Base-by-base conservation (phyloP, 2,329 filamentous ascomycete species). In the Ambrosiella cleistominuta region DNA sequence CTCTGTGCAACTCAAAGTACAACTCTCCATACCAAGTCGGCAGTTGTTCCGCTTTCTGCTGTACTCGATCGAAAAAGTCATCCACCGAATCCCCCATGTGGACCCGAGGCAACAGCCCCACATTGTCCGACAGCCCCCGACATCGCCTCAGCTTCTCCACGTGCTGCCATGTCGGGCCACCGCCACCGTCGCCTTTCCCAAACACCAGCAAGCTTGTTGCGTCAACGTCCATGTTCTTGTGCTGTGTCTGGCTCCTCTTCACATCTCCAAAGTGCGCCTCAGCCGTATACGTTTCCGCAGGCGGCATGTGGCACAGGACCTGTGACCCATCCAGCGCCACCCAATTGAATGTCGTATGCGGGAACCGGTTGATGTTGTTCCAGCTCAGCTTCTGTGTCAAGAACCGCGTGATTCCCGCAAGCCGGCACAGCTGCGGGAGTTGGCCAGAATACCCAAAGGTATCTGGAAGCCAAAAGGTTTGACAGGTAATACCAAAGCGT, bases 301-400 rank as follows among this genome's bases (percentile, higher is more conserved):
- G 93, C 2, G 90, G 82, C 93, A 98, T 98, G 67, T 98, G 93
- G 69, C 91, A 97, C 62, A 98, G 81, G 63, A 98, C 93, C 67
- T 97, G 93, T 66, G 87, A 95, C 60, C 93, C 91, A 68, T 98
- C 93, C 12, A 96, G 80, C 11, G 89, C 82, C 38, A 98, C 90
- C 93, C 93, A 98, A 70, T 95, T 95, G 76, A 98, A 98, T 0
- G 93, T 97, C 5, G 93, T 97, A 68, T 97, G 93, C 0, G 93
- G 93, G 72, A 97, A 98, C 67, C 86, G 95, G 73, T 97, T 97
- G 77, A 97, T 97, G 69, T 97, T 97, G 74, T 97, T 97, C 93
- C 93, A 98, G 74, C 91, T 97, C 61, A 98, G 76, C 73, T 98
- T 98, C 70, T 98, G 93, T 0, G 93, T 98, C 66, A 98, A 85